Percentiles rank a stretch among this genome's conserved stretches.
These are phyloP conservation scores for Yamadazyma jaroonii DNA, from an alignment of 1,139 yeast genomes.

Conservation along the genomic window DNA sequence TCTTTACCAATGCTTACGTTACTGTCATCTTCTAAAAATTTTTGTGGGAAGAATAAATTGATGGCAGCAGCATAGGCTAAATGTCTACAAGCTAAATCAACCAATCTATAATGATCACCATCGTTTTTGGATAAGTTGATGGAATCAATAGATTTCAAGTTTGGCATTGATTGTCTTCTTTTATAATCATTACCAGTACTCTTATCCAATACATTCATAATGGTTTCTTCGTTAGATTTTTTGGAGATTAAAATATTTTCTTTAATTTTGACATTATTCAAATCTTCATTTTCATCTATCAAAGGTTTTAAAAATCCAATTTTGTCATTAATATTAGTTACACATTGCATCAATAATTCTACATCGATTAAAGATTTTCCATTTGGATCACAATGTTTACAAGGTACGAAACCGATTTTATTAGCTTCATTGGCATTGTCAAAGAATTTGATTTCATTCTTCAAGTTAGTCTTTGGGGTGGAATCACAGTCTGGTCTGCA, in stretches of 20 bases:
- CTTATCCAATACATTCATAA: conserved; percentile 22
- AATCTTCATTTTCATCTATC: conserved; percentile 45
- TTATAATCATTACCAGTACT: conserved; percentile 4
- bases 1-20: conserved; percentile 8
- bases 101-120: conserved; percentile 66
- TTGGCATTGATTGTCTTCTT: conserved; percentile 30
- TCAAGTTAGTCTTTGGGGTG: conserved; percentile 41
- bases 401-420: conserved; percentile 45
- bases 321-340: conserved; percentile 52
- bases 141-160: conserved; percentile 15
- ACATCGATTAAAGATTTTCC: conserved; percentile 46
- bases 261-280: conserved; percentile 35
- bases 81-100: conserved; percentile 80
- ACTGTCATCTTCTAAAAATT: conserved; percentile 13
- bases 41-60: conserved; percentile 31
- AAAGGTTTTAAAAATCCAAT: conserved; percentile 59
- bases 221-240: conserved; percentile 26
- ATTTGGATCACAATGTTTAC: conserved; percentile 51
- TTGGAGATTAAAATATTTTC: conserved; percentile 37
- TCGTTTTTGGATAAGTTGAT: conserved; percentile 51
- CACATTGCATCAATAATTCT: conserved; percentile 53
- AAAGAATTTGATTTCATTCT: conserved; percentile 46
- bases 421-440: conserved; percentile 42
- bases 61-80: conserved; percentile 78
- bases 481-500: conserved; percentile 73